Evolutionary conservation across 345 rosid genomes (phyloP).

Genomic region (Bruguiera sexangula): DNA sequence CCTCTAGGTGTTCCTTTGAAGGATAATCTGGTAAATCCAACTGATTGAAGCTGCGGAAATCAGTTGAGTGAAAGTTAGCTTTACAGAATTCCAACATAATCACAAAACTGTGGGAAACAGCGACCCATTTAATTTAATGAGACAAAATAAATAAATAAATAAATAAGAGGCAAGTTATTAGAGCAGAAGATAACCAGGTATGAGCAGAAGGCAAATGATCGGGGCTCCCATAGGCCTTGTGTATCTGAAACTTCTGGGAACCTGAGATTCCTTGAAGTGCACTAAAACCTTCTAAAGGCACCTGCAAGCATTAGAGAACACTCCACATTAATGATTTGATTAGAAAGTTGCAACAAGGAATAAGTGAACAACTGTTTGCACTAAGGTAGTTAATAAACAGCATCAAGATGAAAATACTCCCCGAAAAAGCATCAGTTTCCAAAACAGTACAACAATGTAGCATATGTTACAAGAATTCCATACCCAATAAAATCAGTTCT

Average conservation of each 20-base stretch:
- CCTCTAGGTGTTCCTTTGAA: slow-evolving; percentile 77
- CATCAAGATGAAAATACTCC: no score
- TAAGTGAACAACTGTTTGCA: no score
- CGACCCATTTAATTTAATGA: no score
- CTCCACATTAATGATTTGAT: background rate
- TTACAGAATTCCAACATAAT: background rate
- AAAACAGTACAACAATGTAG: no score
- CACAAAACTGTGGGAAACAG: no score
- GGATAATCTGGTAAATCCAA: slow-evolving; percentile 96
- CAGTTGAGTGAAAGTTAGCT: slow-evolving; percentile 5
- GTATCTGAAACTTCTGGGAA: slow-evolving; percentile 92
- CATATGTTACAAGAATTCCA: no score
- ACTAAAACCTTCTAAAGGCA: slow-evolving; percentile 92
- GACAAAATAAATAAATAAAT: background rate
- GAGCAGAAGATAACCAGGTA: slow-evolving; percentile 58
- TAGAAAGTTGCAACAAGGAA: no score
- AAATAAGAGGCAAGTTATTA: background rate
- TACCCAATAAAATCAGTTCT: no score
- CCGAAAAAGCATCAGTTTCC: no score
- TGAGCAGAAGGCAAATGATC: slow-evolving; percentile 97
- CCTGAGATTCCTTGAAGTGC: slow-evolving; percentile 98
- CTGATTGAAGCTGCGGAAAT: slow-evolving; percentile 81
- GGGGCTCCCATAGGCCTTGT: slow-evolving; percentile 92
- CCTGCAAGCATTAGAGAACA: slow-evolving; percentile 33
- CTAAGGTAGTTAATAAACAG: no score